Percentiles rank a stretch among this genome's conserved stretches.
These are phyloP conservation scores for Trametes coccinea DNA, from an alignment of 768 basidiomycete species.

Conservation along the genomic window DNA sequence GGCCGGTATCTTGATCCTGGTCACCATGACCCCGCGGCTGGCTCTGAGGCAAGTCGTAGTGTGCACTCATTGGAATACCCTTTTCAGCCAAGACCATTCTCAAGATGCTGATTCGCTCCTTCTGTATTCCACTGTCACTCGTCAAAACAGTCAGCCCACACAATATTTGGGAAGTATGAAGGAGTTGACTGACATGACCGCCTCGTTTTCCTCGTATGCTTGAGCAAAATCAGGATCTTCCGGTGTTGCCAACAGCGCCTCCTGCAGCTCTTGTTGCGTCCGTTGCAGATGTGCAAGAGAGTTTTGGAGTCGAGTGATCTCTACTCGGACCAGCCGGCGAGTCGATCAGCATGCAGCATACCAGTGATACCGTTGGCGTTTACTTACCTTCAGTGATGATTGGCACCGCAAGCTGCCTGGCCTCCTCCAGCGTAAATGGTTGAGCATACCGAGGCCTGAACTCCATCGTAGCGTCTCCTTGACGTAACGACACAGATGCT, in stretches of 20 bases:
- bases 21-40: too few relatives aligned
- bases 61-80: constrained; percentile 47
- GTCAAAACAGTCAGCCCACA: too few relatives aligned
- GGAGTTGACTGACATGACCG: constrained; percentile 56
- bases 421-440: constrained; percentile 72
- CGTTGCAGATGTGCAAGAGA: constrained; percentile 62
- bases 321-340: constrained; percentile 37
- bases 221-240: constrained; percentile 57
- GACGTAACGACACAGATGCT: background rate
- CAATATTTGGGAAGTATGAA: background rate
- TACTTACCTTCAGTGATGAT: constrained; percentile 77
- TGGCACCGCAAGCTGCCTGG: constrained; percentile 60
- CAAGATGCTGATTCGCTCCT: constrained; percentile 70
- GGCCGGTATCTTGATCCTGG: too few relatives aligned
- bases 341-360: background rate
- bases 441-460: constrained; percentile 68
- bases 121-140: constrained; percentile 64
- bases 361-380: background rate
- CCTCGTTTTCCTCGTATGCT: constrained; percentile 70
- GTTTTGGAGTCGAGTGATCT: constrained; percentile 73
- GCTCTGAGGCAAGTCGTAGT: constrained; percentile 39
- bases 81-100: constrained; percentile 65
- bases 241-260: constrained; percentile 41
- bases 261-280: constrained; percentile 60
- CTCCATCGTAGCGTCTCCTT: constrained; percentile 46